Evolutionary conservation across 345 rosid species (phyloP).

Genomic region (Salix suchowensis): DNA sequence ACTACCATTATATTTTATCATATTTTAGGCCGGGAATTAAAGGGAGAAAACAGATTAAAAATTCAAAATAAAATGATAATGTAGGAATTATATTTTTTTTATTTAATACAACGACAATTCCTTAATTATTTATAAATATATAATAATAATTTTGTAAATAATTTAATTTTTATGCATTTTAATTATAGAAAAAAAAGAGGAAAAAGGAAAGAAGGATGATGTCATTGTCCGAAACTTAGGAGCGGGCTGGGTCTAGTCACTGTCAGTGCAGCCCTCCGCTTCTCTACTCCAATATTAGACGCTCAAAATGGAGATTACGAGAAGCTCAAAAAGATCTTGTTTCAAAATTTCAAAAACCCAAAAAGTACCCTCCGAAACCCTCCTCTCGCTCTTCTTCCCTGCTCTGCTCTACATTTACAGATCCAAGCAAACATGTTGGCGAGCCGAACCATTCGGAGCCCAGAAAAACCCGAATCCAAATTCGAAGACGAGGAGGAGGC

Average conservation of each 20-base stretch:
- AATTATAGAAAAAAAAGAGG: too few relatives aligned
- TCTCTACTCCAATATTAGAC: not conserved
- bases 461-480: conserved; percentile 6
- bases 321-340: not conserved
- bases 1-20: too few relatives aligned
- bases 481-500: conserved; percentile 14
- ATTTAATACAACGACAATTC: too few relatives aligned
- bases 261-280: not conserved
- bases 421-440: conserved; percentile 23
- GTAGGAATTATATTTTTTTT: too few relatives aligned
- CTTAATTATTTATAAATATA: too few relatives aligned
- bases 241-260: not conserved
- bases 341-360: conserved; percentile 17
- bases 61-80: too few relatives aligned
- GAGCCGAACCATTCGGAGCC: not conserved
- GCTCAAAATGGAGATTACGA: not conserved
- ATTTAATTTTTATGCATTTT: too few relatives aligned
- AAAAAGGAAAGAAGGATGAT: too few relatives aligned
- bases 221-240: too few relatives aligned
- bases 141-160: too few relatives aligned
- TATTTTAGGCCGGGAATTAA: too few relatives aligned
- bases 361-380: conserved; percentile 16
- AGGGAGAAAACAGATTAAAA: too few relatives aligned
- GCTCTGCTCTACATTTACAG: not conserved
- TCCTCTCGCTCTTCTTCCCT: not conserved